Conservation (phyloP, 169 alveolate genomes). For the Eimeria nieschulzi region DNA sequence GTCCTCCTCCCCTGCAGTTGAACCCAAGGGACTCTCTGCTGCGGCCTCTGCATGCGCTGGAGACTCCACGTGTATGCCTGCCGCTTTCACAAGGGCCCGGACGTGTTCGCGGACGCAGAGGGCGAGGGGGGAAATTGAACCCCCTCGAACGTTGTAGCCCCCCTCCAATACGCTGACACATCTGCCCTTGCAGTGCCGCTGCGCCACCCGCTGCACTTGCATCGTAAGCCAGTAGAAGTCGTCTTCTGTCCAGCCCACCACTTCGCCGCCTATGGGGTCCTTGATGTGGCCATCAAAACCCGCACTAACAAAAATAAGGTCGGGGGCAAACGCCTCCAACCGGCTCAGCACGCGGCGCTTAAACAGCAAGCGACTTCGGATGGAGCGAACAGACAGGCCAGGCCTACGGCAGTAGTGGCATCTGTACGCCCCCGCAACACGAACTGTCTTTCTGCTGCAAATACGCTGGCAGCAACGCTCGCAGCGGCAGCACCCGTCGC, state of each 20-base stretch:
- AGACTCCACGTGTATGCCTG: not conserved
- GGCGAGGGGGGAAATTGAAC: constrained; percentile 94
- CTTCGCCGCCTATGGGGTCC: constrained; percentile 93
- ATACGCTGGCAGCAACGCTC: not conserved
- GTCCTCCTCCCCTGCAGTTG: not conserved
- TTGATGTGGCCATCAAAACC: constrained; percentile 98
- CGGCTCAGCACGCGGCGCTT: constrained; percentile 32
- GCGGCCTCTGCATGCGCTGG: not conserved
- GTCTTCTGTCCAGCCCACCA: constrained; percentile 89
- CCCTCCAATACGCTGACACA: constrained; percentile 98
- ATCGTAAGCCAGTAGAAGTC: constrained; percentile 96
- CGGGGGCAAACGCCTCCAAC: constrained; percentile 60
- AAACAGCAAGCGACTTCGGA: constrained; percentile 42
- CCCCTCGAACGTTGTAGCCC: constrained; percentile 96
- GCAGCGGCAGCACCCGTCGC: constrained; percentile 21
- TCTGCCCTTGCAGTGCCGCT: constrained; percentile 93
- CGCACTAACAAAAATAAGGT: constrained; percentile 48
- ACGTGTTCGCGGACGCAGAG: constrained; percentile 94
- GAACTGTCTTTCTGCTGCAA: not conserved
- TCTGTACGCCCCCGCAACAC: constrained; percentile 15
- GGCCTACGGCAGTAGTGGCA: constrained; percentile 65
- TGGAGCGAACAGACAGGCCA: constrained; percentile 22
- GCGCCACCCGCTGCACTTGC: constrained; percentile 93
- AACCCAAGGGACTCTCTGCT: not conserved
- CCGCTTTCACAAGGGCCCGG: constrained; percentile 79